These are phyloP conservation scores for Fusarium sp. DNA, from an alignment of 2,329 filamentous ascomycete species.

Conservation along the genomic window DNA sequence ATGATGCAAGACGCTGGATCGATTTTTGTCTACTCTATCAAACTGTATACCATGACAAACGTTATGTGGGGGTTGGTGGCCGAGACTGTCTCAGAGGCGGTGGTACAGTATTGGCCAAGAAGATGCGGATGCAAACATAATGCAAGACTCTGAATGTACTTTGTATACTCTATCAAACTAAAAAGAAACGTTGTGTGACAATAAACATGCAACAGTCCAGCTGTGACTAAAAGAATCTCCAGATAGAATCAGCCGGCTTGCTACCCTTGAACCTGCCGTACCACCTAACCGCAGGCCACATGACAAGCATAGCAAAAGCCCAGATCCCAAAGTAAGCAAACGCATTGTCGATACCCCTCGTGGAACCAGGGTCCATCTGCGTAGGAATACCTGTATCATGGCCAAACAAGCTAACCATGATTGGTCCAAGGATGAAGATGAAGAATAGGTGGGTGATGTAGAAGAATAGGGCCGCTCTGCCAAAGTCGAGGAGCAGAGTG, in stretches of 20 bases:
- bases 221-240: slow-evolving; percentile 55
- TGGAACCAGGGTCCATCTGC: slow-evolving; percentile 38
- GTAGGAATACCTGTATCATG: slow-evolving; percentile 44
- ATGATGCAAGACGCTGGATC: neutral
- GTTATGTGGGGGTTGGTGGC: too few relatives aligned
- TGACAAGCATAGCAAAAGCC: slow-evolving; percentile 47
- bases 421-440: slow-evolving; percentile 41
- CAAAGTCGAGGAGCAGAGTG: slow-evolving; percentile 54
- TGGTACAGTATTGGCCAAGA: too few relatives aligned
- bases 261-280: slow-evolving; percentile 57
- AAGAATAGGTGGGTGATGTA: slow-evolving; percentile 54
- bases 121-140: neutral
- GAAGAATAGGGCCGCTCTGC: slow-evolving; percentile 59
- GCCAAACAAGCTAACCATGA: slow-evolving; percentile 48
- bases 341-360: slow-evolving; percentile 50
- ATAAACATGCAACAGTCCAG: neutral
- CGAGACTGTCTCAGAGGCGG: too few relatives aligned
- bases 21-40: neutral
- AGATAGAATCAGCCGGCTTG: slow-evolving; percentile 55
- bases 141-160: neutral
- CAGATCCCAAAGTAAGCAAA: slow-evolving; percentile 52
- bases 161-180: neutral
- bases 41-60: neutral
- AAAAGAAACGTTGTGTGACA: neutral
- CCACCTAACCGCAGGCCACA: slow-evolving; percentile 55